Conservation (phyloP, 208 protist species). For the Trypanosoma boissoni region DNA sequence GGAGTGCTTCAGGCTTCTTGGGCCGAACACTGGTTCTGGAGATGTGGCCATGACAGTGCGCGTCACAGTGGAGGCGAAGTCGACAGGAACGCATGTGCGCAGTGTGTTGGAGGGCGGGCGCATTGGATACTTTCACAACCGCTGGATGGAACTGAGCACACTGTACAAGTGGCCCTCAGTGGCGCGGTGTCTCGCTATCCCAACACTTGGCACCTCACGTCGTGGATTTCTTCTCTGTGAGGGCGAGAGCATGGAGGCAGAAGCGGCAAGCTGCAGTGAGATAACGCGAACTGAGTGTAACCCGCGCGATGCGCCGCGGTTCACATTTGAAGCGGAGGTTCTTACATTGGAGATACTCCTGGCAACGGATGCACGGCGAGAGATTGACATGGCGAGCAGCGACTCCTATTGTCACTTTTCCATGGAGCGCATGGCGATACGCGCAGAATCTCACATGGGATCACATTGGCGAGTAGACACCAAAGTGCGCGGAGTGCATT, state of each 20-base stretch:
- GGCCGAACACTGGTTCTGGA: not conserved
- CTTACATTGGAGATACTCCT: conserved; percentile 34
- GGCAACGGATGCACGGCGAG: conserved; percentile 26
- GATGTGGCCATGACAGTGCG: no score
- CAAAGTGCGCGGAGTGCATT: not conserved
- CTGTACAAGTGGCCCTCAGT: not conserved
- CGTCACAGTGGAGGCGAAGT: no score
- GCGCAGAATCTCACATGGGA: not conserved
- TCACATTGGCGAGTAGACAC: no score
- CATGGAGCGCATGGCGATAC: conserved; percentile 9
- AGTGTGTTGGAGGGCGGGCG: no score
- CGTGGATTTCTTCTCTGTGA: no score
- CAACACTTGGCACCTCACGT: no score
- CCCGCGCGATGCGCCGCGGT: not conserved
- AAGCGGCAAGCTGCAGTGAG: no score
- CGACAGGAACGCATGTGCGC: no score
- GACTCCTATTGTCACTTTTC: conserved; percentile 34
- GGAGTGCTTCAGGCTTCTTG: conserved; percentile 9
- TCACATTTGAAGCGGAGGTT: conserved; percentile 16
- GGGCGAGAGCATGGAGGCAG: no score
- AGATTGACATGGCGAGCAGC: conserved; percentile 30
- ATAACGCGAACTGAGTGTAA: no score
- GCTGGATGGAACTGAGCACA: conserved; percentile 13
- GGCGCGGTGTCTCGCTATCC: not conserved
- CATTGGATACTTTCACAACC: conserved; percentile 7